Base-by-base conservation (phyloP, 208 protist genomes). In the Leishmania lainsoni region DNA sequence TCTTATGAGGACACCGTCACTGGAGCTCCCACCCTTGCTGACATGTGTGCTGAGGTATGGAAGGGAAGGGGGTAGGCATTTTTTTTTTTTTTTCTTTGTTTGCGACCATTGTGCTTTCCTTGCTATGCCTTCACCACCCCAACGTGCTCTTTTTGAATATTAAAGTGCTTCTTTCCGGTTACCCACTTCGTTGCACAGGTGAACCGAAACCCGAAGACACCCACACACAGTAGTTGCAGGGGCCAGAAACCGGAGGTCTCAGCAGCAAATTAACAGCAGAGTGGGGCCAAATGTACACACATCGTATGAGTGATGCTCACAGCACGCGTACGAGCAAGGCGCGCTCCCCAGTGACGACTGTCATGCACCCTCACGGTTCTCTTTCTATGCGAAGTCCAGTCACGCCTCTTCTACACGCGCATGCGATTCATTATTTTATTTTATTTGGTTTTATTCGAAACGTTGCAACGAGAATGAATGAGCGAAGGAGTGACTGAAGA, bases 31-130 rank as follows among this genome's bases (percentile, higher is more conserved):
- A 70, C 17, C 35, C 17, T 48, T 68, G 9, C 39, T 45, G 32
- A 70, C 35, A 48, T 70, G 65, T 12, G 35, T 35, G 45, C 65
- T 22, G 2, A 26, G 29, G 9, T 17, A n/a, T 2, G 14, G 65
- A 45, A 45, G 65, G 35, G 35, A 48, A 45, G 35, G 8, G 29
- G 26, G 65, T 22, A 26, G 20, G n/a, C 2, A 0, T 70, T 45
- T 72, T 80, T 80, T 63, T 51, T 72, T 71, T 70, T 45, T 72
- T 80, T 80, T 63, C 35, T 72, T 71, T 56, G 20, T 75, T 16
- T n/a, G 58, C 17, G 49, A 56, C 61, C 35, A 39, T 39, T 39
- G 59, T 66, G 49, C 70, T 42, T 71, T 56, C 32, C 58, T 10
- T 17, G 42, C 20, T 51, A 68, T 66, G 39, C 29, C 45, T n/a